These are phyloP conservation scores for Rubus idaeus DNA, from an alignment of 306 rosid species.

Conservation along the genomic window DNA sequence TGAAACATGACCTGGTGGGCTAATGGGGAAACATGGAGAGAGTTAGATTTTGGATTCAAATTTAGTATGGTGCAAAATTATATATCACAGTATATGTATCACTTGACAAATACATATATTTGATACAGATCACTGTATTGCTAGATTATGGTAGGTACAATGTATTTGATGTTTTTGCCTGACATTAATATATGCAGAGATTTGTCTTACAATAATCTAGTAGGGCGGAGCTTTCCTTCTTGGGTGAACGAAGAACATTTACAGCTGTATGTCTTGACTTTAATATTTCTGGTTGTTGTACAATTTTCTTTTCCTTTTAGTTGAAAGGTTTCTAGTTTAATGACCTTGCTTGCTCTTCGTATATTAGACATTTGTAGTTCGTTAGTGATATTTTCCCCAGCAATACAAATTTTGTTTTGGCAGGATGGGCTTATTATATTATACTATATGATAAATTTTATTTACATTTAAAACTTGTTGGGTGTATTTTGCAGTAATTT, in stretches of 20 bases:
- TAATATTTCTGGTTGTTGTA: neutral
- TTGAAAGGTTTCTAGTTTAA: neutral
- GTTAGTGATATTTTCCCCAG: neutral
- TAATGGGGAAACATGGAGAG: neutral
- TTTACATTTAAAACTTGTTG: slow-evolving; percentile 19
- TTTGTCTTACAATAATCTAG: slow-evolving; percentile 67
- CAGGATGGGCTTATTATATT: neutral
- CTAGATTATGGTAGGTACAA: neutral
- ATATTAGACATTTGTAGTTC: neutral
- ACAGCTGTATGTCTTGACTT: slow-evolving; percentile 48
- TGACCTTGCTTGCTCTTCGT: neutral
- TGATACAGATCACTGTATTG: neutral
- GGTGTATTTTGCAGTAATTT: slow-evolving; percentile 54
- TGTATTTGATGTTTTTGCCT: slow-evolving; percentile 6
- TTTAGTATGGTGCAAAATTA: neutral
- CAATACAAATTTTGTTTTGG: neutral
- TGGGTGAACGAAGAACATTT: slow-evolving; percentile 53
- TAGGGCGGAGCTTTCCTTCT: slow-evolving; percentile 62
- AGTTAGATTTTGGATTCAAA: neutral
- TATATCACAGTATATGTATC: neutral
- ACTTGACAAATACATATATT: too few species aligned
- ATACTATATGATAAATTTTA: neutral
- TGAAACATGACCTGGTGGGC: neutral
- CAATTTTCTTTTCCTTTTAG: neutral
- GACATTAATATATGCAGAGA: slow-evolving; percentile 54